These are phyloP conservation scores for Euphrasia confusa DNA, from an alignment of 257 asterid species.

Conservation along the genomic window DNA sequence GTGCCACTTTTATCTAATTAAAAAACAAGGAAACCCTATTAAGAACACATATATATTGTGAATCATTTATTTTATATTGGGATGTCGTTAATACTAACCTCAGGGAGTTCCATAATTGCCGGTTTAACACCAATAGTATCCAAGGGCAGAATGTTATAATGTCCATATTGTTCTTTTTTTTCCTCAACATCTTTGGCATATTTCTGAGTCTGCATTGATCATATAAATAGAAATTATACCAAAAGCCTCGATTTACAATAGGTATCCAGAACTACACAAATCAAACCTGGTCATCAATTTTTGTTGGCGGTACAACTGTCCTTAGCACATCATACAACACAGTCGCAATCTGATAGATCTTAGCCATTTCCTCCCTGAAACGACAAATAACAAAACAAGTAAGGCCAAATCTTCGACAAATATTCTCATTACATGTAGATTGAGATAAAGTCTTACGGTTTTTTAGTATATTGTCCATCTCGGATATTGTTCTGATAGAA, in stretches of 20 bases:
- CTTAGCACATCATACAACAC: conserved; percentile 79
- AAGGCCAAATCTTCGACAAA: conserved; percentile 2
- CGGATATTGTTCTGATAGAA: conserved; percentile 65
- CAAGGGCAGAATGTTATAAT: conserved; percentile 91
- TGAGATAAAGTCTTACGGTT: conserved; percentile 58
- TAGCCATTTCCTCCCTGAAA: conserved; percentile 90
- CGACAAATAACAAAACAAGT: conserved; percentile 11
- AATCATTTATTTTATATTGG: conserved; percentile 14
- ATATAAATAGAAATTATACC: conserved; percentile 9
- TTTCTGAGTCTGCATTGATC: conserved; percentile 46
- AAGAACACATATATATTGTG: conserved; percentile 14
- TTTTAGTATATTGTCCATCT: conserved; percentile 81
- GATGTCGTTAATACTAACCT: conserved; percentile 43
- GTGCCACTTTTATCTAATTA: conserved; percentile 76
- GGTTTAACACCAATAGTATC: conserved; percentile 85
- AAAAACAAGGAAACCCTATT: conserved; percentile 17
- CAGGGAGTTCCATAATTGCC: conserved; percentile 91
- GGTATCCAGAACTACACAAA: conserved; percentile 22
- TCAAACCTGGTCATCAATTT: conserved; percentile 69
- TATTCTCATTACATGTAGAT: conserved; percentile 4
- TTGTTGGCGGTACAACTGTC: conserved; percentile 55
- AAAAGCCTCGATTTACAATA: conserved; percentile 2
- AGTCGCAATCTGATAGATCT: conserved; percentile 79
- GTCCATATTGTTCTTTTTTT: conserved; percentile 76
- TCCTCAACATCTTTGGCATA: conserved; percentile 85